phyloP scores from a whole-genome alignment of 2,329 filamentous ascomycete genomes.

The Talaromyces sp. region DNA sequence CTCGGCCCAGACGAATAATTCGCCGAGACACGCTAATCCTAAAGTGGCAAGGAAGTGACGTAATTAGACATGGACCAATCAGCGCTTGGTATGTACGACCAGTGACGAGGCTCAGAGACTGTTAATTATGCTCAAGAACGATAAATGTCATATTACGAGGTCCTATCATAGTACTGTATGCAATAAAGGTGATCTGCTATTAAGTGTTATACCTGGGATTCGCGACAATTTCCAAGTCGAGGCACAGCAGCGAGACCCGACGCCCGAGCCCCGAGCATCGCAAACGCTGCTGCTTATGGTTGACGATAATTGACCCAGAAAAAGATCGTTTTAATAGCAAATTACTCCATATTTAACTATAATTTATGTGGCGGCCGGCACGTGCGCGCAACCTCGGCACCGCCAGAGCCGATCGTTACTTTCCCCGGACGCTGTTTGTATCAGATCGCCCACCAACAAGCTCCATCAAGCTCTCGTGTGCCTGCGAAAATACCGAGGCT shows the following conservation, averaged over 20 bases:
- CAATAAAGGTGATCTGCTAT: too few species aligned
- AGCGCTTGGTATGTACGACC: too few species aligned
- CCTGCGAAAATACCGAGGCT: constrained; percentile 6
- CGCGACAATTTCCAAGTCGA: background rate
- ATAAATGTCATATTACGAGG: too few species aligned
- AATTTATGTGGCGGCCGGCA: background rate
- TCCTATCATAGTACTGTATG: too few species aligned
- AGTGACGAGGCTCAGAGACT: too few species aligned
- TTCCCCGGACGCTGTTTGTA: background rate
- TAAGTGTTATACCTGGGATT: background rate
- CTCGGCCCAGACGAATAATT: too few species aligned
- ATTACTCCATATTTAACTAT: background rate
- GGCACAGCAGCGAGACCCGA: background rate
- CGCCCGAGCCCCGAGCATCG: background rate
- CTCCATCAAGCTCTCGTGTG: background rate
- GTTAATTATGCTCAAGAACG: too few species aligned
- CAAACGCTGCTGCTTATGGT: background rate
- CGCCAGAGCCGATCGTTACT: background rate
- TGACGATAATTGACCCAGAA: background rate
- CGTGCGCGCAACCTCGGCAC: background rate
- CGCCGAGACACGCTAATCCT: too few species aligned
- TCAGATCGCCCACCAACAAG: background rate
- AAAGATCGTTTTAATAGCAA: too few species aligned
- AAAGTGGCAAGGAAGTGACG: too few species aligned
- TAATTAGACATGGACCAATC: too few species aligned